Evolutionary conservation across 73 alveolate genomes (phyloP).

Genomic region (Stentor coeruleus): DNA sequence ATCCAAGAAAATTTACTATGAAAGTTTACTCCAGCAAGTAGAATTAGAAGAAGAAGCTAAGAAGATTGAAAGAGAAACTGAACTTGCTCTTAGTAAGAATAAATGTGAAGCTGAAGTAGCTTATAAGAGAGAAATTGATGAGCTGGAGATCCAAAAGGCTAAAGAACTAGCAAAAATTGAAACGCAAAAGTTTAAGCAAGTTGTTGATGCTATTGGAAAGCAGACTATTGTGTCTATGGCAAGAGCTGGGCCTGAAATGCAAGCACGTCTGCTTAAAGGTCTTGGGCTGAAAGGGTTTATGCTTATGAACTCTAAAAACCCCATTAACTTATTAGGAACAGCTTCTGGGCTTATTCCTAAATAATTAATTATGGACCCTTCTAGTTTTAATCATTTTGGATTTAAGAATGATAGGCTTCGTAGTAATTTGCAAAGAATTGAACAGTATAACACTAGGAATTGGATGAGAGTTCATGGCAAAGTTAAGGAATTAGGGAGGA

Average conservation of each 20-base stretch:
- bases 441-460: not conserved
- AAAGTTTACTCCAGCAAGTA: slow-evolving; percentile 49
- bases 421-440: not conserved
- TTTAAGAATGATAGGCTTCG: not conserved
- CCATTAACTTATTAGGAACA: slow-evolving; percentile 69
- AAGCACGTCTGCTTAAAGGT: slow-evolving; percentile 68
- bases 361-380: slow-evolving; percentile 10
- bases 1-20: slow-evolving; percentile 48
- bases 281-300: slow-evolving; percentile 76
- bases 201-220: slow-evolving; percentile 62
- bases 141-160: slow-evolving; percentile 62
- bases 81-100: slow-evolving; percentile 33
- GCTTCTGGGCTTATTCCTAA: slow-evolving; percentile 60
- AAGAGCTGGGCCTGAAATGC: slow-evolving; percentile 82
- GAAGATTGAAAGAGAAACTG: slow-evolving; percentile 45
- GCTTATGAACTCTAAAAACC: slow-evolving; percentile 78
- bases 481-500: not conserved
- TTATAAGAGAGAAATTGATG: slow-evolving; percentile 41
- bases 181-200: slow-evolving; percentile 58
- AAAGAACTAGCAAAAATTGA: slow-evolving; percentile 64
- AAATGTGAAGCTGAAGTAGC: slow-evolving; percentile 42
- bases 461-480: not conserved
- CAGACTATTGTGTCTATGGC: slow-evolving; percentile 75
- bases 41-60: slow-evolving; percentile 52
- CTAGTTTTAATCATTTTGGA: not conserved